These are phyloP conservation scores for Ceratocystis alfenasii DNA, from an alignment of 2,329 filamentous ascomycete genomes.

Conservation along the genomic window DNA sequence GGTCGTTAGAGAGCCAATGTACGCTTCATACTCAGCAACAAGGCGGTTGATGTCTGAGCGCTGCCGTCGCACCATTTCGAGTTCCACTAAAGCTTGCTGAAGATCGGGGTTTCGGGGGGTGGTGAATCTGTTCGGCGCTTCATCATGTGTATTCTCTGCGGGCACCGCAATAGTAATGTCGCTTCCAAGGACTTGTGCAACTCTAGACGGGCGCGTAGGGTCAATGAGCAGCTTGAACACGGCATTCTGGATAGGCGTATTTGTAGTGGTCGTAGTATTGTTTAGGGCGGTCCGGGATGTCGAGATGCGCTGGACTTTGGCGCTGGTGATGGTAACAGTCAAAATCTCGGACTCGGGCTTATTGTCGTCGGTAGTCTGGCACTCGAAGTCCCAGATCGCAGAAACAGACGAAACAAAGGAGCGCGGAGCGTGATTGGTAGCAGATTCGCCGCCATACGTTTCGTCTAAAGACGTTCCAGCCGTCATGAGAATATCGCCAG, in stretches of 20 bases:
- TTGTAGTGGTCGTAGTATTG: slow-evolving; percentile 12
- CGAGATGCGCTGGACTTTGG: slow-evolving; percentile 14
- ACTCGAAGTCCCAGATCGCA: slow-evolving; percentile 21
- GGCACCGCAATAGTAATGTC: slow-evolving; percentile 17
- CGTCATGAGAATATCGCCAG: slow-evolving; percentile 15
- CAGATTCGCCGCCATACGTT: background rate
- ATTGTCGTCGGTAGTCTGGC: slow-evolving; percentile 1
- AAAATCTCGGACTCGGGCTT: slow-evolving; percentile 16
- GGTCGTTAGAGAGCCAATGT: slow-evolving; percentile 19
- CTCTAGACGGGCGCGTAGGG: slow-evolving; percentile 16
- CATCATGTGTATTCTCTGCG: background rate
- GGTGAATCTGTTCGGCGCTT: slow-evolving; percentile 1
- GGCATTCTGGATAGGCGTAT: slow-evolving; percentile 16
- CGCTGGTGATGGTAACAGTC: slow-evolving; percentile 19
- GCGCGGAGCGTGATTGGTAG: background rate
- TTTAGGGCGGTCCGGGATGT: slow-evolving; percentile 11
- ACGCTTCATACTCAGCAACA: slow-evolving; percentile 18
- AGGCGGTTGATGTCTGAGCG: slow-evolving; percentile 15
- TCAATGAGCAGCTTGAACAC: slow-evolving; percentile 22
- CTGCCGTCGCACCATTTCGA: slow-evolving; percentile 19
- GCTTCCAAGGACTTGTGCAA: slow-evolving; percentile 19
- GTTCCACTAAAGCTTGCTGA: slow-evolving; percentile 20
- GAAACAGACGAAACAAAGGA: slow-evolving; percentile 9
- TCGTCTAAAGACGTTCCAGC: background rate
- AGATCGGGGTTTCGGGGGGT: slow-evolving; percentile 16